Base-by-base conservation (phyloP, 805 yeast genomes). In the Vanderwaltozyma yarrowii region DNA sequence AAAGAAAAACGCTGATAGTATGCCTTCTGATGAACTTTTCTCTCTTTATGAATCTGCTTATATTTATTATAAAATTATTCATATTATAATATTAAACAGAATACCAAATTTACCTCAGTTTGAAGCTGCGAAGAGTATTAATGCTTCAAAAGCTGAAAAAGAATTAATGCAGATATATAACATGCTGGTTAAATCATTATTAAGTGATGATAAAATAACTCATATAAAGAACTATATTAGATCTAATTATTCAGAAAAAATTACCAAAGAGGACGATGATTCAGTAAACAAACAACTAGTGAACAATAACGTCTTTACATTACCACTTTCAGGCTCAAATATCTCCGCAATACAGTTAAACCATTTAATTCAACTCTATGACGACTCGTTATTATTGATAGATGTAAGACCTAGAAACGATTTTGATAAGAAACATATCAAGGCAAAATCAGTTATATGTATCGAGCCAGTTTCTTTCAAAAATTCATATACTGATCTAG, bases 381-480 rank as follows among this genome's bases (percentile, higher is more conserved):
- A 34, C 26, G 44, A 35, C 13, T 32, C 34, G 17, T 19, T 80
- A 0, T 63, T 88, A n/a, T 43, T 88, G 10, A 69, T 89, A 6
- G 97, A 89, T 55, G 70, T 77, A 30, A 65, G 96, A 46, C 64
- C 78, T 14, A 65, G 78, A 29, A 65, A 64, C 15, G 78, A 74
- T 27, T 87, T 71, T 52, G 71, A 74, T 33, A 62, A 64, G 31
- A 71, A 73, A 34, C 96, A 86, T 56, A 75, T 88, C 17, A 63
- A 70, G 11, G 62, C 74, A 19, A 60, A 64, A 3, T 73, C 80
- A 38, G 57, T 81, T 8, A 69, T 84, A 10, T 83, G 88, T 52
- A 70, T 88, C 15, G 95, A 85, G 37, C 96, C 96, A 0, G 66
- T 71, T 15, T 67, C 75, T 1, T 62, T 78, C 15, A 60, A 75